These are phyloP conservation scores for Knufia fluminis DNA, from an alignment of 2,329 filamentous ascomycete species.

Conservation along the genomic window DNA sequence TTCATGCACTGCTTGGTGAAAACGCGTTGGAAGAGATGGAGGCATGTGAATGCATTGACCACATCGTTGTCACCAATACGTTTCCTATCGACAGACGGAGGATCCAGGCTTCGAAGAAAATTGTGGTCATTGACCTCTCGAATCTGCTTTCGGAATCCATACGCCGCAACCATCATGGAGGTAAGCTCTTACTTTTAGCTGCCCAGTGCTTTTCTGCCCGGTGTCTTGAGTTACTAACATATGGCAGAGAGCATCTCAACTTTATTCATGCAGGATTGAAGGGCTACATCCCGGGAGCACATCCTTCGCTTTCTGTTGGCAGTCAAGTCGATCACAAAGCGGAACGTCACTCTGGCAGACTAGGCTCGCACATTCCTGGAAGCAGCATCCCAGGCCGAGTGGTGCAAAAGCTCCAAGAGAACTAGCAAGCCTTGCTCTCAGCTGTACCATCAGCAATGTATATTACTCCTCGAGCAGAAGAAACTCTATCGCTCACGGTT, in stretches of 20 bases:
- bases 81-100: conserved; percentile 79
- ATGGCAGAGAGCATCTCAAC: conserved; percentile 35
- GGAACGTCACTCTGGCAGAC: too few species aligned
- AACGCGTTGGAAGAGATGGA: conserved; percentile 85
- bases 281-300: neutral
- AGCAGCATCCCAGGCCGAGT: too few species aligned
- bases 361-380: too few species aligned
- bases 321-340: neutral
- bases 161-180: conserved; percentile 90
- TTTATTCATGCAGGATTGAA: conserved; percentile 51
- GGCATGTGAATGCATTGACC: conserved; percentile 84
- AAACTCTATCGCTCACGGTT: too few species aligned
- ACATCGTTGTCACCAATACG: conserved; percentile 92
- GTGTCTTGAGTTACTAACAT: conserved; percentile 18
- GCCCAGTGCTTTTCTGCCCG: too few species aligned
- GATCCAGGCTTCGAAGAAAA: conserved; percentile 63
- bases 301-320: neutral
- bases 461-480: too few species aligned
- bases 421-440: too few species aligned
- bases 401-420: too few species aligned
- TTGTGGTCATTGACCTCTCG: conserved; percentile 82
- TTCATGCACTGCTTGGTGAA: conserved; percentile 86
- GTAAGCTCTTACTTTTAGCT: conserved; percentile 62
- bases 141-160: conserved; percentile 86
- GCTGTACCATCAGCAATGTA: too few species aligned